Conservation (phyloP, 1,284 basidiomycete genomes). For the Puccinia hordei region DNA sequence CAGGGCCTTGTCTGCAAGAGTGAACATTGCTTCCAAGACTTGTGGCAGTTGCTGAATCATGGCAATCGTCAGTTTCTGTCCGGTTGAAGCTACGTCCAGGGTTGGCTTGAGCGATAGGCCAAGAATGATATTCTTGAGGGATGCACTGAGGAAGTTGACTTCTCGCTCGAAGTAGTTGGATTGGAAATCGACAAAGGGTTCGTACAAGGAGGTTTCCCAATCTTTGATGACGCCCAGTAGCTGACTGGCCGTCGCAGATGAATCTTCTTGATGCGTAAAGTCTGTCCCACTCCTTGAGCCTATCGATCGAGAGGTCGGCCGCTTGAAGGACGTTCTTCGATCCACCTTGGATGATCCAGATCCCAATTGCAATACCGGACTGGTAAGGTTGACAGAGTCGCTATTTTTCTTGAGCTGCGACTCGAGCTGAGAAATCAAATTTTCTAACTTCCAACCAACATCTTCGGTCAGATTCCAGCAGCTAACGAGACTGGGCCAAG, state of each 20-base stretch:
- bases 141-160: slow-evolving; percentile 68
- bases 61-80: slow-evolving; percentile 4
- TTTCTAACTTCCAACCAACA: slow-evolving; percentile 50
- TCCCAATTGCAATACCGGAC: slow-evolving; percentile 65
- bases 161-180: slow-evolving; percentile 77
- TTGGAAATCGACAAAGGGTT: slow-evolving; percentile 87
- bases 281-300: slow-evolving; percentile 26
- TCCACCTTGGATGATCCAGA: slow-evolving; percentile 53
- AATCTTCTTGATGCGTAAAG: not conserved
- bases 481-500: slow-evolving; percentile 52
- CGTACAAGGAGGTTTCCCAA: slow-evolving; percentile 87
- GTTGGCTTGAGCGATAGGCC: slow-evolving; percentile 16
- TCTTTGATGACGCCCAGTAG: slow-evolving; percentile 55
- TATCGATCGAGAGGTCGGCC: slow-evolving; percentile 11
- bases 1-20: slow-evolving; percentile 76
- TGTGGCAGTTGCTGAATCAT: slow-evolving; percentile 58
- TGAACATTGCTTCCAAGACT: slow-evolving; percentile 71
- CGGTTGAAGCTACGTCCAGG: slow-evolving; percentile 33
- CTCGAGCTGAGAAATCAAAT: slow-evolving; percentile 57
- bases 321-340: slow-evolving; percentile 56
- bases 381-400: slow-evolving; percentile 64
- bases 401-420: slow-evolving; percentile 55
- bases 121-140: slow-evolving; percentile 59
- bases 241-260: slow-evolving; percentile 42
- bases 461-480: slow-evolving; percentile 43